phyloP scores from a whole-genome alignment of 345 rosid genomes.

The Carallia brachiata region DNA sequence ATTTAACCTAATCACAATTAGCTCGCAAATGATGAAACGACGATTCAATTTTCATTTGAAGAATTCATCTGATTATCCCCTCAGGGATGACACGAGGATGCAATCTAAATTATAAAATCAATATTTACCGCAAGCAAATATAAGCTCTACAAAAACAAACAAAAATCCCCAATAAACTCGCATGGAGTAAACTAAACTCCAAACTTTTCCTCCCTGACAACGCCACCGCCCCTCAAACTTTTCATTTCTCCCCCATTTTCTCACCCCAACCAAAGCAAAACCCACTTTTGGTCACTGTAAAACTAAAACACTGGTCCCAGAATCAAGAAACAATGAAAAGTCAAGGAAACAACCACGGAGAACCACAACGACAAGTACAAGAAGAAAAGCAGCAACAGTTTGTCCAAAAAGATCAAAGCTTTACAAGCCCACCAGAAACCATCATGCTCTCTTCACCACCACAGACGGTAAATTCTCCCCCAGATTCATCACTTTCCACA shows the following conservation, averaged over 20 bases:
- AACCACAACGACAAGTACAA: not conserved
- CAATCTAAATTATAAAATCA: no score
- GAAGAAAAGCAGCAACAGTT: not conserved
- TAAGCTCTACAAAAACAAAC: no score
- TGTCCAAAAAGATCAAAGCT: not conserved
- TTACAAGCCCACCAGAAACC: not conserved
- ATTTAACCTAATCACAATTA: no score
- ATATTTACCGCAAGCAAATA: no score
- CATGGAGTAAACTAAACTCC: not conserved
- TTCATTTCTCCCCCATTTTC: not conserved
- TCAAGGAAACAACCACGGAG: not conserved
- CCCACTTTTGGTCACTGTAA: no score
- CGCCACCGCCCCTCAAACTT: not conserved
- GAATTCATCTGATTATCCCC: no score
- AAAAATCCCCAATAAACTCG: no score
- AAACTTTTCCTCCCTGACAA: not conserved
- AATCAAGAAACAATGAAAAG: not conserved
- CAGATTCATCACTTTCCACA: constrained; percentile 41
- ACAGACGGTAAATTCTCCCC: constrained; percentile 27
- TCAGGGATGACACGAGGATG: no score
- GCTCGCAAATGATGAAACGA: no score
- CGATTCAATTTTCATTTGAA: no score
- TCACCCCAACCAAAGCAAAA: no score
- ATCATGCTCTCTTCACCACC: constrained; percentile 4
- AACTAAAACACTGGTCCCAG: no score